A percentile compares a stretch with the other conserved stretches of the same genome.
phyloP scores from a whole-genome alignment of 1,284 basidiomycete species.

The Sporisorium exsertum region DNA sequence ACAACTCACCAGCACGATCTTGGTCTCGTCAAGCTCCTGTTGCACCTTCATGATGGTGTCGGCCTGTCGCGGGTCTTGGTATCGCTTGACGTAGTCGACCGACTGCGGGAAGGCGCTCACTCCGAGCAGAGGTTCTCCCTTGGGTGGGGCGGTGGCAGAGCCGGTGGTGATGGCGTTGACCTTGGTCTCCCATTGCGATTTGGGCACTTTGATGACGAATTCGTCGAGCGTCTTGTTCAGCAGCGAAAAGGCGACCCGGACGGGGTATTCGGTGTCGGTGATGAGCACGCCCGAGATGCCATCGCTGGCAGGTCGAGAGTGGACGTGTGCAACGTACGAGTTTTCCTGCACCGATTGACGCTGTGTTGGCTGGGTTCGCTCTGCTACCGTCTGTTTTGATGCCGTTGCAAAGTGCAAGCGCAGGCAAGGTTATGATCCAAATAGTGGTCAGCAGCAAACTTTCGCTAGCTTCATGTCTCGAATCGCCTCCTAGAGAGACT shows the following conservation, averaged over 20 bases:
- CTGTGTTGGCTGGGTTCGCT: conserved; percentile 78
- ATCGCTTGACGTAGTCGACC: conserved; percentile 85
- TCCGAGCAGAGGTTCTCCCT: conserved; percentile 63
- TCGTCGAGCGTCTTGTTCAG: conserved; percentile 95
- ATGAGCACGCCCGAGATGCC: conserved; percentile 82
- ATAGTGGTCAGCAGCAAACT: neutral
- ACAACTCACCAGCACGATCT: conserved; percentile 78
- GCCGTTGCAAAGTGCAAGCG: neutral
- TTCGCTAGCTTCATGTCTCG: too few species aligned
- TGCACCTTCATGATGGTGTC: conserved; percentile 99
- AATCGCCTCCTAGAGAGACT: neutral
- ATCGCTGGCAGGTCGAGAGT: conserved; percentile 72
- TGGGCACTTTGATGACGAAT: conserved; percentile 83
- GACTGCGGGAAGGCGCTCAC: conserved; percentile 73
- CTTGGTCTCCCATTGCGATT: conserved; percentile 73
- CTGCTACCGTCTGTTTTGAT: conserved; percentile 79
- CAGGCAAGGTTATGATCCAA: conserved; percentile 57
- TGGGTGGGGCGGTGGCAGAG: conserved; percentile 56
- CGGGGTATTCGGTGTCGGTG: conserved; percentile 95
- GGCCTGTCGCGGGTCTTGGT: conserved; percentile 97
- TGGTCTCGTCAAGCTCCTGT: conserved; percentile 97
- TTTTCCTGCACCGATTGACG: conserved; percentile 95
- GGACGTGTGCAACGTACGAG: conserved; percentile 92
- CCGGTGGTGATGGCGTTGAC: conserved; percentile 63
- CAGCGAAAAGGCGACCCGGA: conserved; percentile 94